These are phyloP conservation scores for Gloeostereum incarnatum DNA, from an alignment of 768 basidiomycete genomes.

Conservation along the genomic window DNA sequence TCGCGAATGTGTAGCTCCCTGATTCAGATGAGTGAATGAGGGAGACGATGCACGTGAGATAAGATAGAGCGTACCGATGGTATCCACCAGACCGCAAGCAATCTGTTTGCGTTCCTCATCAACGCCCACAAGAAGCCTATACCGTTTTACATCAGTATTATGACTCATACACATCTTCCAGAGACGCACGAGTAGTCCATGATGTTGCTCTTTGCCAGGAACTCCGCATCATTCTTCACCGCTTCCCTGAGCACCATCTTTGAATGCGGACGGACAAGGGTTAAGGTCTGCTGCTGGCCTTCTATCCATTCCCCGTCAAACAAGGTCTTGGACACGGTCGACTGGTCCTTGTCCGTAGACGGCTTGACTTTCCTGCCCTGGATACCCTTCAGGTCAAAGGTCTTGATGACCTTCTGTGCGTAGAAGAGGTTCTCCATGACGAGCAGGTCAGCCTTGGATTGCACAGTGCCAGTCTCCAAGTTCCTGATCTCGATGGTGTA, in stretches of 20 bases:
- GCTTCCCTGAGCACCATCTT: conserved; percentile 66
- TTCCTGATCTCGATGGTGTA: conserved; percentile 74
- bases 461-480: conserved; percentile 52
- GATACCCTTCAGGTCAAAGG: conserved; percentile 81
- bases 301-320: conserved; percentile 87
- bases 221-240: conserved; percentile 62
- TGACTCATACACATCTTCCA: too few species aligned
- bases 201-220: conserved; percentile 65
- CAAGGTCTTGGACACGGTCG: conserved; percentile 43
- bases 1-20: conserved; percentile 81
- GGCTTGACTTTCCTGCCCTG: conserved; percentile 65
- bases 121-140: conserved; percentile 63
- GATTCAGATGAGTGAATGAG: background rate
- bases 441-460: conserved; percentile 65
- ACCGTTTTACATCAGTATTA: too few species aligned
- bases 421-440: conserved; percentile 87
- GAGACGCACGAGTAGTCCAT: conserved; percentile 76
- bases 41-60: background rate
- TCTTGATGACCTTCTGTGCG: conserved; percentile 53
- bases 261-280: conserved; percentile 63
- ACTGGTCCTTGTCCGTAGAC: conserved; percentile 17
- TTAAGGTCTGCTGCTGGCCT: conserved; percentile 61
- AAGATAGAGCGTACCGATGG: conserved; percentile 44
- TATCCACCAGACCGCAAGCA: conserved; percentile 75
- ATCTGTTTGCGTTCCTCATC: conserved; percentile 60